Evolutionary conservation across 768 basidiomycete genomes (phyloP).

Genomic region (Serendipita sp.): DNA sequence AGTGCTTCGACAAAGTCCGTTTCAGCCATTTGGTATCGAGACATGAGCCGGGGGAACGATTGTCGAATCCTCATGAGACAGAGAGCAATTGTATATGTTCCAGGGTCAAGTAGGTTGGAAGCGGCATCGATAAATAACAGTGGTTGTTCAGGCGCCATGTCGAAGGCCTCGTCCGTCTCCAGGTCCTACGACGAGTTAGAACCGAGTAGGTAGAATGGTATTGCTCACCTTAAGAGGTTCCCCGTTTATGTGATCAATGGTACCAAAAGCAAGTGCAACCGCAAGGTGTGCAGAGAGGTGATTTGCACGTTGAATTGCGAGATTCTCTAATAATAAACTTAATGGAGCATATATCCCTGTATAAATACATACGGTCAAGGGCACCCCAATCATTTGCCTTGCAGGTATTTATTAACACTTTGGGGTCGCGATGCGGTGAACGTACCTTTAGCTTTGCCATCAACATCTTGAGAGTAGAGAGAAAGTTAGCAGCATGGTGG

Average conservation of each 20-base stretch:
- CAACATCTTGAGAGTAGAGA: conserved; percentile 40
- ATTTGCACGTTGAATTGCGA: conserved; percentile 21
- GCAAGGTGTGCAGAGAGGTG: conserved; percentile 27
- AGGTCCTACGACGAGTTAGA: conserved; percentile 27
- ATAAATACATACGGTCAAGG: conserved; percentile 34
- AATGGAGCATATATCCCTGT: conserved; percentile 9
- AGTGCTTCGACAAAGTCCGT: conserved; percentile 27
- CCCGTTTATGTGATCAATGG: conserved; percentile 26
- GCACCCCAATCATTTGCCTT: conserved; percentile 53
- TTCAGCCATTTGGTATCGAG: conserved; percentile 25
- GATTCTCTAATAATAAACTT: conserved; percentile 25
- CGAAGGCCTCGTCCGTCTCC: conserved; percentile 27
- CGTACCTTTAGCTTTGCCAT: conserved; percentile 52
- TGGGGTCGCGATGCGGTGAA: neutral
- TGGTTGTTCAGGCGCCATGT: too few species aligned
- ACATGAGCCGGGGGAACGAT: neutral
- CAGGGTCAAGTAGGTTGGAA: neutral
- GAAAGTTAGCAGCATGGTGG: conserved; percentile 35
- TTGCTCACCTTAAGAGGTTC: conserved; percentile 35
- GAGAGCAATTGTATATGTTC: neutral
- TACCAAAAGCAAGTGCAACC: conserved; percentile 33
- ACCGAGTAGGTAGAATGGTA: too few species aligned
- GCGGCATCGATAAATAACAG: neutral
- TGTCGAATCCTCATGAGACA: neutral
- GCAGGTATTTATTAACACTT: neutral